Evolutionary conservation across 768 basidiomycete species (phyloP).

Genomic region (Lactarius akahatsu): DNA sequence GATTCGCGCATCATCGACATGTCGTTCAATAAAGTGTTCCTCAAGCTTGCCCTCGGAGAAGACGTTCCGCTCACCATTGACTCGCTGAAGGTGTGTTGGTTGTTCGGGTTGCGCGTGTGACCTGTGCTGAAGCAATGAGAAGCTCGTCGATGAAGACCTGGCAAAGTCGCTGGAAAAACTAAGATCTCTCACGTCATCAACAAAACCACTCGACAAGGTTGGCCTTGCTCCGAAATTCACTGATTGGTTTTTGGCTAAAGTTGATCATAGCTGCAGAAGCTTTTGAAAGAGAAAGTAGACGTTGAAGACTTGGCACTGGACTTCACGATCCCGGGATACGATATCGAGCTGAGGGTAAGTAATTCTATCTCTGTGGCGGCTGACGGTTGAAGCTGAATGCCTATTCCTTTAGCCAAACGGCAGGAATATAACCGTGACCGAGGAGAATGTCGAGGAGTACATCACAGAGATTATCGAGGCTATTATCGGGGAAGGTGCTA

Average conservation of each 20-base stretch:
- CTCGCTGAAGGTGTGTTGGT: constrained; percentile 65
- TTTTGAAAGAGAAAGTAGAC: constrained; percentile 57
- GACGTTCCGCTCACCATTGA: constrained; percentile 80
- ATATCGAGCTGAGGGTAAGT: constrained; percentile 84
- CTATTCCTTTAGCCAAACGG: constrained; percentile 62
- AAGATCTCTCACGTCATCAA: constrained; percentile 58
- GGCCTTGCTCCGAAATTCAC: not conserved
- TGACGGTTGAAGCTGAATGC: constrained; percentile 11
- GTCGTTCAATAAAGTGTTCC: constrained; percentile 92
- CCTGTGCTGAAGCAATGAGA: constrained; percentile 5
- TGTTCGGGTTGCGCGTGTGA: not conserved
- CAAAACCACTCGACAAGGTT: constrained; percentile 40
- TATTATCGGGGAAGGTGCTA: constrained; percentile 78
- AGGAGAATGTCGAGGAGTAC: constrained; percentile 87
- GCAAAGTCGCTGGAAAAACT: constrained; percentile 84
- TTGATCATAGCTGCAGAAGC: constrained; percentile 29
- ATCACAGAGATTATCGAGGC: constrained; percentile 83
- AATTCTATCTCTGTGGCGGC: not conserved
- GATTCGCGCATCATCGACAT: constrained; percentile 98
- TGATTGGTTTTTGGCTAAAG: not conserved
- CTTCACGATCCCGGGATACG: constrained; percentile 95
- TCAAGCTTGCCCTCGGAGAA: constrained; percentile 86
- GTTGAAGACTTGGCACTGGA: constrained; percentile 91
- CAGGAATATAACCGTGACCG: constrained; percentile 74
- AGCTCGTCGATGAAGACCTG: constrained; percentile 84